Base-by-base conservation (phyloP, 495 filamentous ascomycete species). In the Daldinia grandis region DNA sequence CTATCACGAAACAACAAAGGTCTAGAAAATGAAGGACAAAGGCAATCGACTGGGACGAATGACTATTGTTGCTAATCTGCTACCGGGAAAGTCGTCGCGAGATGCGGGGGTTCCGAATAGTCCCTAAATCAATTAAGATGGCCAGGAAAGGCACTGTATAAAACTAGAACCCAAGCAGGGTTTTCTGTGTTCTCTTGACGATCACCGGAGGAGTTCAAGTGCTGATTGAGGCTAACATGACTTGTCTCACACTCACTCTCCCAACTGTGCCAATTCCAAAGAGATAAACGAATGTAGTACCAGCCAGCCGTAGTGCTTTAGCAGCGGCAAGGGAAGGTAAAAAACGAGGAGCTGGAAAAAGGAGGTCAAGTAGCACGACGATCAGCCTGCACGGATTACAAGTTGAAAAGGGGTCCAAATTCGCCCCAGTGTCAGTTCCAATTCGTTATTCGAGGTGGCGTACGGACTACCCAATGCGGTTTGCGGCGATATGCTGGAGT, bases 251-350 rank as follows among this genome's bases (percentile, higher is more conserved):
- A 56, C 28, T 53, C 33, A 5, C 10, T 47, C 33, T 51, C 28
- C 15, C 40, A 56, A 33, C 12, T 25, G 21, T 33, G 44, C 19
- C 57, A 0, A 19, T 21, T 56, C 53, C 17, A 56, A 30, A 53
- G 44, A 31, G 42, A 63, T 59, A 66, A 72, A 72, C 63, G 69
- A 72, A 38, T 44, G 69, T 66, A 55, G 56, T 37, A 58, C 58
- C 64, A 58, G 53, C 44, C 58, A 55, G 62, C 62, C 33, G 62
- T 53, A 47, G 24, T 62, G 53, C 58, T 40, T 31, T 31, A 30
- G 21, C 27, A 30, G 37, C 12, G 38, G 37, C 15, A 59, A 31
- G 24, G 44, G 56, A 30, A 44, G 31, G 35, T 25, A 42, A 28
- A 28, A 37, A 33, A 8, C 31, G 27, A 69, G 38, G 54, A 54